Percentiles rank a stretch among this genome's conserved stretches.
Conservation (phyloP, 331 rosid species). For the Quercus tomentella region DNA sequence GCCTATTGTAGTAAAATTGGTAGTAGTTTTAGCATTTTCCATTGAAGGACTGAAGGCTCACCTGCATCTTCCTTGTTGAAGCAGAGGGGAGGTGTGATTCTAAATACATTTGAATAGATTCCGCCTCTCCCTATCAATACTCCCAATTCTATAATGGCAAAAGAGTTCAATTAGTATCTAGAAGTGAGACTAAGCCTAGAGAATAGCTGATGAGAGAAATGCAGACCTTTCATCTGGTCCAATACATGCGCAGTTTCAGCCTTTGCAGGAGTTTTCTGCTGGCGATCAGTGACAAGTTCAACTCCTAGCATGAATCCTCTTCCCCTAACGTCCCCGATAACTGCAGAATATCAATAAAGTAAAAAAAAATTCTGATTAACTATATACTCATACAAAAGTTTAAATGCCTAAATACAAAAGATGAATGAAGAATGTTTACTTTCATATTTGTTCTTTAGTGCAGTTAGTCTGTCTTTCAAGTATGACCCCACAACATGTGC, state of each 20-base stretch:
- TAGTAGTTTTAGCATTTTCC: too few relatives aligned
- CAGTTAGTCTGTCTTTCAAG: slow-evolving; percentile 65
- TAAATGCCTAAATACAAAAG: not conserved
- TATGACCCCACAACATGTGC: slow-evolving; percentile 67
- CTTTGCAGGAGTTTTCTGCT: slow-evolving; percentile 83
- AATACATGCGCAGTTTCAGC: slow-evolving; percentile 61
- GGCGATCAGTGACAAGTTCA: slow-evolving; percentile 77
- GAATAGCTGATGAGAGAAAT: not conserved
- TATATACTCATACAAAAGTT: not conserved
- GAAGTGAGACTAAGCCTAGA: not conserved
- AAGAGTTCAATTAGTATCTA: slow-evolving; percentile 3
- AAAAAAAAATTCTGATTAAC: not conserved
- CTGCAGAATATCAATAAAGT: slow-evolving; percentile 31
- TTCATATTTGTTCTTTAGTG: slow-evolving; percentile 70
- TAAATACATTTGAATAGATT: slow-evolving; percentile 78
- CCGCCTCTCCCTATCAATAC: slow-evolving; percentile 89
- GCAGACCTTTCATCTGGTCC: slow-evolving; percentile 83
- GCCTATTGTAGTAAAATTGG: too few relatives aligned
- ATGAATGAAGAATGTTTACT: slow-evolving; percentile 30
- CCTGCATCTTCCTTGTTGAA: slow-evolving; percentile 93
- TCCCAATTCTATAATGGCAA: slow-evolving; percentile 55
- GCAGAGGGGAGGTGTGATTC: slow-evolving; percentile 93
- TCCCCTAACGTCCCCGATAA: slow-evolving; percentile 92
- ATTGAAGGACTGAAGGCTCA: slow-evolving; percentile 11
- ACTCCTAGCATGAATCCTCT: slow-evolving; percentile 86